Base-by-base conservation (phyloP, 306 rosid genomes). In the Dryas octopetala region DNA sequence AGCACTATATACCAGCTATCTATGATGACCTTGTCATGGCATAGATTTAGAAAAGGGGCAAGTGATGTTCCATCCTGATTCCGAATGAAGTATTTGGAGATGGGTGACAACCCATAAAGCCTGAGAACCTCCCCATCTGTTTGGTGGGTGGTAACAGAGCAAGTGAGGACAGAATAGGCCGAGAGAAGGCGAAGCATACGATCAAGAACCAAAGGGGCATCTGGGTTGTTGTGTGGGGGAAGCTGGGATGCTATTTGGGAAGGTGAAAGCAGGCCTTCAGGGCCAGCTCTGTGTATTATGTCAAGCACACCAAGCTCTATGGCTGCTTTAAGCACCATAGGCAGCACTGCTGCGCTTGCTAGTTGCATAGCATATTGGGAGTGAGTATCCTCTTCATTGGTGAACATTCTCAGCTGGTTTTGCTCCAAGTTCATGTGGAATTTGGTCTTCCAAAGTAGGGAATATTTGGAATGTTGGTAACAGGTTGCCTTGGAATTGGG, bases 241-340 rank as follows among this genome's bases (percentile, higher is more conserved):
- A 77, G 68, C 11, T 61, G 58, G 12, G 76, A 82, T 9, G 81
- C 82, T 73, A 81, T 77, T 73, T 82, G 73, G 57, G 75, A 51
- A 53, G 82, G 26, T 2, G 82, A 68, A 41, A 82, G 68, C 43
- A 10, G 57, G 38, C 64, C 69, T 49, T 69, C 74, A 2, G 68
- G 73, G 12, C 82, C 73, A 45, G 76, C 76, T 61, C 46, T 68
- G 14, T 74, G 11, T 4, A 82, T 52, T 43, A 77, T 82, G 73
- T 74, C 79, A 13, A 82, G 57, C 53, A 78, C 69, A 38, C 79
- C 82, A 62, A 77, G 52, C n/a, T 82, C 79, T 62, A 67, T 16
- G 51, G 82, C 58, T 53, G 82, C 76, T 82, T 82, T 82, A 17
- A 77, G 38, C 23, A 62, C 76, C 64, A 53, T 59, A 5, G 79